Conservation (phyloP, 805 yeast species). For the Saccharomyces jurei region DNA sequence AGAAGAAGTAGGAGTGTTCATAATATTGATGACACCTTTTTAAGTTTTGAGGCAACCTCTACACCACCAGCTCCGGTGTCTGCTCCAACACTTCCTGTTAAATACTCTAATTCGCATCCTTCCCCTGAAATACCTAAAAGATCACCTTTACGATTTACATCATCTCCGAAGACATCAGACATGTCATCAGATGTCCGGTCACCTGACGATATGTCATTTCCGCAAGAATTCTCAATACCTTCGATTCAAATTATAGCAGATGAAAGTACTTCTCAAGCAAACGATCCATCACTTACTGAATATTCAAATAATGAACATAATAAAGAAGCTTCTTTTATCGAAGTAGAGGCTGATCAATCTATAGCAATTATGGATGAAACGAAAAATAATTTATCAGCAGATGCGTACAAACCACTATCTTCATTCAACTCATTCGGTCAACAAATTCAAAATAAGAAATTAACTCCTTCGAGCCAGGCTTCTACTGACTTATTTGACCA, state of each 20-base stretch:
- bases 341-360: slow-evolving; percentile 2
- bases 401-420: slow-evolving; percentile 13
- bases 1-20: slow-evolving; percentile 27
- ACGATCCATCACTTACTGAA: background rate
- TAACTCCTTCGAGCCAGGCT: background rate
- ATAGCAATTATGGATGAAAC: slow-evolving; percentile 9
- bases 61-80: slow-evolving; percentile 8
- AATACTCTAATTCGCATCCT: background rate
- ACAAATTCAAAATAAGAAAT: slow-evolving; percentile 1
- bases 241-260: background rate
- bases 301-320: background rate
- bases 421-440: slow-evolving; percentile 17
- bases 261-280: background rate
- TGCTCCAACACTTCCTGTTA: background rate
- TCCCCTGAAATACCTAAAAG: slow-evolving; percentile 11
- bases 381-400: background rate
- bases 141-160: slow-evolving; percentile 16
- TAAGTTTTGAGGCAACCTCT: slow-evolving; percentile 12
- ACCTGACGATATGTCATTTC: background rate
- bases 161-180: background rate
- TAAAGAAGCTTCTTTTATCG: background rate
- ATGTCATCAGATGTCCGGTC: background rate
- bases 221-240: background rate
- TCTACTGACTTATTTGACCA: background rate
- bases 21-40: slow-evolving; percentile 13